These are phyloP conservation scores for Chytriomyces sp. DNA, from an alignment of 192 early-diverging fungal species.

Conservation along the genomic window DNA sequence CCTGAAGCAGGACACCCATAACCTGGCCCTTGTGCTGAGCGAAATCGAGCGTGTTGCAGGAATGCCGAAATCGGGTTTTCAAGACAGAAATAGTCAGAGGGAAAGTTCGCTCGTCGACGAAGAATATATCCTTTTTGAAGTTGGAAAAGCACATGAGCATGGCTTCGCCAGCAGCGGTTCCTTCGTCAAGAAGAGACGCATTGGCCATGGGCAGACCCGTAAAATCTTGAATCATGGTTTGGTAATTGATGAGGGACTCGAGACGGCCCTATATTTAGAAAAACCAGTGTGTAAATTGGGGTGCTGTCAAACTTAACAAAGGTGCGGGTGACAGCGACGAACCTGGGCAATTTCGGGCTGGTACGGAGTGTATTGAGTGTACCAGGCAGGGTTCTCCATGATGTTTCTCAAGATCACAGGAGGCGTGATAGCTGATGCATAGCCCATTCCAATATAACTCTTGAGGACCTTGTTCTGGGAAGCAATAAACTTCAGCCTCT, in stretches of 20 bases:
- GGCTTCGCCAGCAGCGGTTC: slow-evolving; percentile 97
- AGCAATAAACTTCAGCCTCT: slow-evolving; percentile 81
- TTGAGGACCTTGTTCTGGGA: slow-evolving; percentile 88
- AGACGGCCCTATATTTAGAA: slow-evolving; percentile 75
- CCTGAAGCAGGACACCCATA: slow-evolving; percentile 88
- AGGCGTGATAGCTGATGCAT: slow-evolving; percentile 87
- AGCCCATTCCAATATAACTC: slow-evolving; percentile 96
- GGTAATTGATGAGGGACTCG: slow-evolving; percentile 96
- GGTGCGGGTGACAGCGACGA: not conserved
- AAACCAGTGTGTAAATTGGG: no score
- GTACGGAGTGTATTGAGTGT: slow-evolving; percentile 99
- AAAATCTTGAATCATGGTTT: slow-evolving; percentile 94
- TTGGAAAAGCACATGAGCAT: slow-evolving; percentile 85
- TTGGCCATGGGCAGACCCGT: slow-evolving; percentile 97
- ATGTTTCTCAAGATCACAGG: slow-evolving; percentile 96
- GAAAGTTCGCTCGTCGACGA: slow-evolving; percentile 91
- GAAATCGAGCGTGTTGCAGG: slow-evolving; percentile 79
- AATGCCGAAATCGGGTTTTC: slow-evolving; percentile 81
- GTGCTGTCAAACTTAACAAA: no score
- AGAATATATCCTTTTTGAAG: slow-evolving; percentile 81
- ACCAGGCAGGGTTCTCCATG: slow-evolving; percentile 99
- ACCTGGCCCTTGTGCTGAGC: slow-evolving; percentile 73
- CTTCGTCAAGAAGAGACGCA: slow-evolving; percentile 98
- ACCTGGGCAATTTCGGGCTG: slow-evolving; percentile 97
- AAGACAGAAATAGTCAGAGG: slow-evolving; percentile 95